A percentile compares a stretch with the other conserved stretches of the same genome.
phyloP scores from a whole-genome alignment of 345 rosid genomes.

The Noccaea bulbosa region DNA sequence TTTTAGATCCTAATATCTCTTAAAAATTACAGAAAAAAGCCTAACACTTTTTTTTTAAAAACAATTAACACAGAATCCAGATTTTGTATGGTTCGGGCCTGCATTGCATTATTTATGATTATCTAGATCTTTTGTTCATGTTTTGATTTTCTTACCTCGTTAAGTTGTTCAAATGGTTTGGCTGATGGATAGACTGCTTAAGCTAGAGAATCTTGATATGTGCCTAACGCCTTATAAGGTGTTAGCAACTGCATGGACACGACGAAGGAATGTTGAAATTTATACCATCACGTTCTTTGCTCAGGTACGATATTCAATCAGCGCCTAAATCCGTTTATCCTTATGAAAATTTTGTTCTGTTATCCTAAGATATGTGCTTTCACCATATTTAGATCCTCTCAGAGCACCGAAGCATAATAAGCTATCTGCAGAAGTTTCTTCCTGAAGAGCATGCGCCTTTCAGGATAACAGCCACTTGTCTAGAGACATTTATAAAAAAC shows the following conservation, averaged over 20 bases:
- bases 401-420: constrained; percentile 90
- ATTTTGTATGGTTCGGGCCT: no score
- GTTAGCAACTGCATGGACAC: constrained; percentile 95
- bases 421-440: constrained; percentile 94
- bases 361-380: constrained; percentile 19
- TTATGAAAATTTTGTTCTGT: not conserved
- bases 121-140: not conserved
- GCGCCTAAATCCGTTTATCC: not conserved
- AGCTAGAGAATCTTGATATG: constrained; percentile 93
- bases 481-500: constrained; percentile 94
- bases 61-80: no score
- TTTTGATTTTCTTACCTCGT: not conserved
- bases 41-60: no score
- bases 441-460: constrained; percentile 96
- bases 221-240: constrained; percentile 92
- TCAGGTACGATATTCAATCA: constrained; percentile 57
- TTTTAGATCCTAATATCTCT: no score
- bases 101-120: no score
- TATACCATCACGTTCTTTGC: constrained; percentile 93
- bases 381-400: constrained; percentile 70
- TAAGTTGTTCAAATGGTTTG: constrained; percentile 99
- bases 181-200: constrained; percentile 96
- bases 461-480: constrained; percentile 93
- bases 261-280: constrained; percentile 99
- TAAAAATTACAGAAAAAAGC: no score